phyloP scores from a whole-genome alignment of 495 filamentous ascomycete species.

The Hypoxylon fuscum region DNA sequence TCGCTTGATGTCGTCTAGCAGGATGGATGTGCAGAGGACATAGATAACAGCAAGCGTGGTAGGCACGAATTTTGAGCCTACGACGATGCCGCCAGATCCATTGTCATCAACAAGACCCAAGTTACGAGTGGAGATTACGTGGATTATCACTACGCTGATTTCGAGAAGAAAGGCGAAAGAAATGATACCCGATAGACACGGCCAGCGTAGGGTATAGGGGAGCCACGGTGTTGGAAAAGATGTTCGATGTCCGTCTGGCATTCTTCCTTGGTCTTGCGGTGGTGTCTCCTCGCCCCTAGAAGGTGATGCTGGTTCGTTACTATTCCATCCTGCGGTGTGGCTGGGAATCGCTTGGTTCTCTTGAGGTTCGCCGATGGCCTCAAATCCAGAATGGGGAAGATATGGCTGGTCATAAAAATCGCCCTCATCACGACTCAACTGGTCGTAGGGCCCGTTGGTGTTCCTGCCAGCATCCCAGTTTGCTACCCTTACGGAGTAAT shows the following conservation, averaged over 20 bases:
- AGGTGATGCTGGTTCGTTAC: background rate
- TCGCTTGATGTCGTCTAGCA: conserved; percentile 46
- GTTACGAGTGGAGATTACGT: conserved; percentile 26
- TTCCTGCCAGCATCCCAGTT: background rate
- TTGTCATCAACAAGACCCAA: conserved; percentile 44
- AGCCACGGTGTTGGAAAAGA: conserved; percentile 26
- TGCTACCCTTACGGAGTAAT: background rate
- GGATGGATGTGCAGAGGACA: conserved; percentile 39
- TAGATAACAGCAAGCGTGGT: conserved; percentile 49
- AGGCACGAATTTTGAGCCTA: conserved; percentile 48
- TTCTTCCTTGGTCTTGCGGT: background rate
- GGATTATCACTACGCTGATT: conserved; percentile 24
- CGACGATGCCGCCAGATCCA: conserved; percentile 41
- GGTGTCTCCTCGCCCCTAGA: too few species aligned
- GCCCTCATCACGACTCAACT: background rate
- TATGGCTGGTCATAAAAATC: background rate
- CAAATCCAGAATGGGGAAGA: background rate
- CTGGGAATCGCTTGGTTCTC: background rate
- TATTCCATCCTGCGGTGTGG: background rate
- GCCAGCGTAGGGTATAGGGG: conserved; percentile 32
- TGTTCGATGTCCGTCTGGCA: background rate
- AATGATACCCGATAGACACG: conserved; percentile 23
- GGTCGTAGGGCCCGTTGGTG: background rate
- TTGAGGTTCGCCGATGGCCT: background rate
- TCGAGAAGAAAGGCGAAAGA: conserved; percentile 33